A percentile compares a stretch with the other conserved stretches of the same genome.
Conservation (phyloP, 139 green algal genomes). For the Yamagishiella unicocca region DNA sequence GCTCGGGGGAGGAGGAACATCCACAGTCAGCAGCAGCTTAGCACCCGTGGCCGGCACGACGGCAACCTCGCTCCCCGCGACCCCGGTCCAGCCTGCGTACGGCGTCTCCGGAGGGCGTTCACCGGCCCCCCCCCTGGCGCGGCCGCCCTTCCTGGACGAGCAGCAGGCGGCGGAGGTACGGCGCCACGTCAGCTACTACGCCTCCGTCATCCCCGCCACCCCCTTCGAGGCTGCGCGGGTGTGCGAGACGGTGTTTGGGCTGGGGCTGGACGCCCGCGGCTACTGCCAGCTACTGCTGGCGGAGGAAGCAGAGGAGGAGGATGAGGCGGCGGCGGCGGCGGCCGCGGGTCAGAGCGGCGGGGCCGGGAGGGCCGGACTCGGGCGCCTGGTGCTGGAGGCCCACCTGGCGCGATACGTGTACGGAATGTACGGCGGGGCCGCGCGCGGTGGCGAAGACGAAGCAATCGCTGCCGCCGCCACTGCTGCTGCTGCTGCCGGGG, state of each 20-base stretch:
- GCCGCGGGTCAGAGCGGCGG: background rate
- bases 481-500: background rate
- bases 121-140: background rate
- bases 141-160: background rate
- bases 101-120: no score
- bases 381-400: background rate
- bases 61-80: no score
- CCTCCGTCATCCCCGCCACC: conserved; percentile 17
- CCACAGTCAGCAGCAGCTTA: no score
- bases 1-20: no score
- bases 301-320: no score
- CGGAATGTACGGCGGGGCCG: background rate
- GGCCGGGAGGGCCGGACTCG: background rate
- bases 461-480: background rate
- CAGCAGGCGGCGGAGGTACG: background rate
- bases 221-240: background rate
- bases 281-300: background rate
- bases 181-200: background rate
- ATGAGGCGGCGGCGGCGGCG: background rate
- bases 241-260: background rate
- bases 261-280: background rate
- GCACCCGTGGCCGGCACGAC: no score
- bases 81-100: no score
- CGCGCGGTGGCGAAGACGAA: background rate
- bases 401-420: background rate